Base-by-base conservation (phyloP, 148 eudicot genomes). In the Nepenthes gracilis region DNA sequence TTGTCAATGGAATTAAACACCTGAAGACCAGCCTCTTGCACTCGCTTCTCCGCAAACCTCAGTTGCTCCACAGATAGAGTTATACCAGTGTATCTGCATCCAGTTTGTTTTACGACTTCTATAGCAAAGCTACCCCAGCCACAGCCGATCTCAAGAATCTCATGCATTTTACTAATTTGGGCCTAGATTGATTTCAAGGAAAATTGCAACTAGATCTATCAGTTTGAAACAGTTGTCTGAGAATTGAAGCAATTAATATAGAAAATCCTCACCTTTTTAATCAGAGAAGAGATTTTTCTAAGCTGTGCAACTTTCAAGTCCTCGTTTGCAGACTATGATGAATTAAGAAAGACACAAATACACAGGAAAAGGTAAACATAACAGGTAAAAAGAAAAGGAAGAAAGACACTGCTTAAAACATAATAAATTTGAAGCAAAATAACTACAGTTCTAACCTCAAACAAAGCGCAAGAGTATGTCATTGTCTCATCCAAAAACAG, bases 91-190 rank as follows among this genome's bases (percentile, higher is more conserved):
- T 94, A 94, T 69, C 73, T 84, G 75, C 99, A 94, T 43, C 99
- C 99, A 1, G 97, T 94, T 71, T 75, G 70, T 67, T 73, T 86
- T 1, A 94, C 97, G 43, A 83, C 79, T 83, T 94, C 97, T 47
- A 89, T 83, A 61, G 99, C 99, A 43, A 94, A 76, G 72, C 83
- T 86, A 57, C 99, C 99, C 99, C 97, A 89, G 58, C 99, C 99
- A 63, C 95, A 84, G 6, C 99, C 99, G 61, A 94, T 89, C 71
- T 94, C 99, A 23, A 94, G 80, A 64, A 94, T 61, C 67, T 86
- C 83, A 56, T 94, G 95, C 23, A 74, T 71, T 71, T 84, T 85
- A 33, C 72, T 62, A 54, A 89, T 74, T 70, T 79, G 81, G 32
- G 96, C 95, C 99, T 93, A 58, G 13, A 64, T 61, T 38, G 4